Base-by-base conservation (phyloP, 2,329 filamentous ascomycete species). In the Helicocarpus griseus region DNA sequence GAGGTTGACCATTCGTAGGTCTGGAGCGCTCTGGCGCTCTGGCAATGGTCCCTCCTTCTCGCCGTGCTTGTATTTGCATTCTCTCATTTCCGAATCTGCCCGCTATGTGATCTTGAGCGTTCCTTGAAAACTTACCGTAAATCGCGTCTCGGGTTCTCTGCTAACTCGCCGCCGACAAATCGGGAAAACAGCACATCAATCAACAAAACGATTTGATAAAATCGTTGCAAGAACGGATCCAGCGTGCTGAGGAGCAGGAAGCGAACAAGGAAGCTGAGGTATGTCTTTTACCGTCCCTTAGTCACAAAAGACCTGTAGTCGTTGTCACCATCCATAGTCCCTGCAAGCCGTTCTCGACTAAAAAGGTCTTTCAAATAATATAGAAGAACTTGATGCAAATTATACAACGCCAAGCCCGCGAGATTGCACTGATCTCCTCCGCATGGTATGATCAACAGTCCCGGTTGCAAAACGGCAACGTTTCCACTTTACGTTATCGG, bases 391-490 rank as follows among this genome's bases (percentile, higher is more conserved):
- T 72, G 19, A 66, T 71, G 55, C 64, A 63, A 51, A 64, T 63
- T 39, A 69, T 72, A 50, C 64, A 70, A 26, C 61, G 63, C 48
- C 68, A 70, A 59, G 62, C 67, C 26, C 69, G 71, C 31, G 72
- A 75, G 56, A 65, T 75, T 26, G 61, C 63, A 38, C 67, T 75
- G 39, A 69, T 75, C 49, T 69, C 67, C 51, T 73, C 71, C 5
- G 71, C 72, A 8, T 75, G 72, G 72, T 73, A 72, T 54, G 68
- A 74, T 48, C 65, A 74, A 43, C 71, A 73, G 51, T 66, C 68
- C 49, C 68, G 71, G 21, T 61, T 73, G 50, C 70, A 73, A 48
- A 73, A 68, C 51, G 68, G 66, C 56, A 73, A 71, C 56, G 64
- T 70, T 54, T 66, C 62, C 41, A 54, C 70, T 41, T 67, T 70